phyloP scores from a whole-genome alignment of 805 yeast genomes.

The Saccharomyces jurei region DNA sequence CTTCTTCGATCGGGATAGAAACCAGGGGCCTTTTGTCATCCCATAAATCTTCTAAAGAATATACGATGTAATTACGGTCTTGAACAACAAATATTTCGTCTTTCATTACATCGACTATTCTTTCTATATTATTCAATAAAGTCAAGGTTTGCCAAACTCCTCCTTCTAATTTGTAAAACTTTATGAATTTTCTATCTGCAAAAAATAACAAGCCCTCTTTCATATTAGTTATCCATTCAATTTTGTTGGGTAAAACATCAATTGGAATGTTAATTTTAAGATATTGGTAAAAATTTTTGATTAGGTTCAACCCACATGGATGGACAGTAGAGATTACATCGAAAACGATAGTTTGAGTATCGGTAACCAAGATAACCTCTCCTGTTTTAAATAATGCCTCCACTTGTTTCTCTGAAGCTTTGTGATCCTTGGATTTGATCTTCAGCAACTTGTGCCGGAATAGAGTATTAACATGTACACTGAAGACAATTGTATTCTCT shows the following conservation, averaged over 20 bases:
- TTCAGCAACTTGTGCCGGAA: conserved; percentile 14
- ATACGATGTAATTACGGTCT: conserved; percentile 11
- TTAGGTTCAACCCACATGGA: conserved; percentile 17
- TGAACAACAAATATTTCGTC: conserved; percentile 20
- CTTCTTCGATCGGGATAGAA: conserved; percentile 18
- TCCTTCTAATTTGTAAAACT: conserved; percentile 7
- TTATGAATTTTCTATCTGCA: conserved; percentile 14
- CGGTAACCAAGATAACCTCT: conserved; percentile 21
- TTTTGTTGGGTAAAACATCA: conserved; percentile 3
- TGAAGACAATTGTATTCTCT: conserved; percentile 4
- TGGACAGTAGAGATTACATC: conserved; percentile 24
- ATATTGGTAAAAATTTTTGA: conserved; percentile 20
- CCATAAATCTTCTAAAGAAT: conserved; percentile 21
- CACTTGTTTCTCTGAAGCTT: conserved; percentile 3
- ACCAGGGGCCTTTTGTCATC: conserved; percentile 10
- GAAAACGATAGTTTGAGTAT: conserved; percentile 13
- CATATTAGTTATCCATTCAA: conserved; percentile 22
- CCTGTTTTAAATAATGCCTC: conserved; percentile 24
- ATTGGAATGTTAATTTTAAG: conserved; percentile 10
- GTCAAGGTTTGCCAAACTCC: conserved; percentile 14
- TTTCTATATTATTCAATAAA: conserved; percentile 20
- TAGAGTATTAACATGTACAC: conserved; percentile 20
- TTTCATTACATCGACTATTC: conserved; percentile 20
- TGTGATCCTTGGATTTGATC: conserved; percentile 13
- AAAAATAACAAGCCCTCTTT: conserved; percentile 22